These are phyloP conservation scores for Mycotypha africana DNA, from an alignment of 371 early-diverging fungal genomes.

Conservation along the genomic window DNA sequence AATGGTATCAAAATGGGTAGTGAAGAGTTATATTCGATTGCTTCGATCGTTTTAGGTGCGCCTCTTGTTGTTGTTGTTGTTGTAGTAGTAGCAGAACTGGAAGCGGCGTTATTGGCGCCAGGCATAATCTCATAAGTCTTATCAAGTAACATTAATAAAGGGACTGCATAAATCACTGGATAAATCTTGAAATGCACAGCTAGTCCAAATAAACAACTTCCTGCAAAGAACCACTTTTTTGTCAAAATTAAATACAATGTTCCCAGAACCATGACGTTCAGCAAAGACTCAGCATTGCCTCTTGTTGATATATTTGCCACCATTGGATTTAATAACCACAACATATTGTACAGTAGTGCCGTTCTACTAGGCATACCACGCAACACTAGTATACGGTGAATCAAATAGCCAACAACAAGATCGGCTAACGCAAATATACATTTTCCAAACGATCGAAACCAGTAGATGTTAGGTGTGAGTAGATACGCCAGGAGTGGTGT, in stretches of 20 bases:
- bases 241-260: slow-evolving; percentile 65
- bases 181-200: slow-evolving; percentile 97
- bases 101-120: no score
- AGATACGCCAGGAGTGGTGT: slow-evolving; percentile 90
- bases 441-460: slow-evolving; percentile 82
- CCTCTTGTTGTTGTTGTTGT: no score
- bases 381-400: slow-evolving; percentile 49
- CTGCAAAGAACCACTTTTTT: slow-evolving; percentile 40
- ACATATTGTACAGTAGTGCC: slow-evolving; percentile 45
- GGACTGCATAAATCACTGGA: slow-evolving; percentile 87
- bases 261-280: slow-evolving; percentile 73
- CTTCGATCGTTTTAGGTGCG: no score
- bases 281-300: slow-evolving; percentile 88
- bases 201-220: slow-evolving; percentile 80
- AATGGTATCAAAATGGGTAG: no score
- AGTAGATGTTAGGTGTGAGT: slow-evolving; percentile 73
- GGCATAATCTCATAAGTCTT: slow-evolving; percentile 28
- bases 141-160: slow-evolving; percentile 64
- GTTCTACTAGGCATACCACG: slow-evolving; percentile 49
- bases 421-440: slow-evolving; percentile 81
- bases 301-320: slow-evolving; percentile 94
- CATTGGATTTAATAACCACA: slow-evolving; percentile 93
- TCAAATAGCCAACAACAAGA: slow-evolving; percentile 66
- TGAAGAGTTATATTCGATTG: no score
- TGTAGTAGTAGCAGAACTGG: no score